Conservation (phyloP, 805 yeast genomes). For the Saccharomyces jurei region DNA sequence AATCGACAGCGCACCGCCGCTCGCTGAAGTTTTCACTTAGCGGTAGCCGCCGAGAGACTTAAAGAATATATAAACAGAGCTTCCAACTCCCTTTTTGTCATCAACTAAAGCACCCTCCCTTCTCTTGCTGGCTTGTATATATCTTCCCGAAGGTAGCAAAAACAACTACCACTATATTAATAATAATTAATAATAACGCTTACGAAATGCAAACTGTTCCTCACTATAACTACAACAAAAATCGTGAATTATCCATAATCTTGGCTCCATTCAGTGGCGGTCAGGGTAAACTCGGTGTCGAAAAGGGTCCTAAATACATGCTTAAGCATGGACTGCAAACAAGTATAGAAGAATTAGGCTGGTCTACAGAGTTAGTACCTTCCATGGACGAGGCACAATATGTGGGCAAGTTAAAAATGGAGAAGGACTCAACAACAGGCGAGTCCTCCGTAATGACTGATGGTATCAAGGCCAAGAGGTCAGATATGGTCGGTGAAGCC, state of each 20-base stretch:
- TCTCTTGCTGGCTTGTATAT: background rate
- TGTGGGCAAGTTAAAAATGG: slow-evolving; percentile 27
- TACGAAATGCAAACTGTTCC: slow-evolving; percentile 11
- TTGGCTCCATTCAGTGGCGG: slow-evolving; percentile 95
- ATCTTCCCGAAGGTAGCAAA: background rate
- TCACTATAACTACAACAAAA: slow-evolving; percentile 43
- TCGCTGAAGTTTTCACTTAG: background rate
- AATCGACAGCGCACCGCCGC: background rate
- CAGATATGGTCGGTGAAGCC: slow-evolving; percentile 69
- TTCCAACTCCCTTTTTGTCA: background rate
- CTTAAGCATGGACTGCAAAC: slow-evolving; percentile 60
- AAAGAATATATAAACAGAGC: background rate
- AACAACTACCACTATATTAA: background rate
- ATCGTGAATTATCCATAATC: slow-evolving; percentile 51
- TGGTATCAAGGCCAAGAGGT: slow-evolving; percentile 51
- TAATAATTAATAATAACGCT: background rate
- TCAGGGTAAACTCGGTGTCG: slow-evolving; percentile 90
- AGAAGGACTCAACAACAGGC: slow-evolving; percentile 42
- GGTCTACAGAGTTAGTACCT: slow-evolving; percentile 48
- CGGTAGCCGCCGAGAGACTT: background rate
- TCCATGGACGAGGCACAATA: slow-evolving; percentile 47
- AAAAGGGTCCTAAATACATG: slow-evolving; percentile 81
- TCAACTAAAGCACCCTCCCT: background rate
- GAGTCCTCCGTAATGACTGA: slow-evolving; percentile 24
- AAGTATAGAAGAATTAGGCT: slow-evolving; percentile 61